Base-by-base conservation (phyloP, 805 yeast genomes). In the Ogataea populi-albae region DNA sequence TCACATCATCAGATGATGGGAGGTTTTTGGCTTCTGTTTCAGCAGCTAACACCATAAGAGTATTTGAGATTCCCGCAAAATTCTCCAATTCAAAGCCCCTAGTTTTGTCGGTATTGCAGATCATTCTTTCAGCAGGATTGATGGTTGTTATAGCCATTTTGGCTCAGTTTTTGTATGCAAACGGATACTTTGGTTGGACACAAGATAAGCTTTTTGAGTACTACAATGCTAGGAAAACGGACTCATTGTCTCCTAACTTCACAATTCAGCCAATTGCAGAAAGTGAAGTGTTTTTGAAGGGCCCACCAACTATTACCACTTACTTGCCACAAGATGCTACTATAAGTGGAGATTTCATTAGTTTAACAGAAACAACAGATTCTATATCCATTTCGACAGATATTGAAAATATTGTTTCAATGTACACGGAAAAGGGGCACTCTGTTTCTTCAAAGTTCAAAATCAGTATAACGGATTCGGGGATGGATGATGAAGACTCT, bases 31-130 rank as follows among this genome's bases (percentile, higher is more conserved):
- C 86, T 3, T 73, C 86, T 16, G 81, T 78, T 0, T 81, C 91
- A 22, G 94, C 89, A 1, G 85, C 93, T 3, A 80, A 82, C 42
- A 71, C 86, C 1, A 73, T 87, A 19, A 77, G 72, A 47, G 77
- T 86, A 6, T 61, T 80, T 38, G 68, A 65, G 38, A 57, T 86
- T 15, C 89, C 93, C 3, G 62, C 59, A 17, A 69, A 68, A 16
- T 67, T 67, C 41, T 61, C 71, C 1, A 53, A 54, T 4, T 64
- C 75, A 5, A 62, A 58, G 37, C 68, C 75, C 6, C 41, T 56
- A 6, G 32, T 55, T 19, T 26, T 49, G 11, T 46, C 61, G 3
- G 26, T 59, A 9, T 36, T 61, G 22, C 57, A 57, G 23, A 36
- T 52, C 22, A 11, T 61, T 1, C 17, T 57, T 3, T 52, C 59